Conservation (phyloP, 331 rosid species). For the Arachis monticola region DNA sequence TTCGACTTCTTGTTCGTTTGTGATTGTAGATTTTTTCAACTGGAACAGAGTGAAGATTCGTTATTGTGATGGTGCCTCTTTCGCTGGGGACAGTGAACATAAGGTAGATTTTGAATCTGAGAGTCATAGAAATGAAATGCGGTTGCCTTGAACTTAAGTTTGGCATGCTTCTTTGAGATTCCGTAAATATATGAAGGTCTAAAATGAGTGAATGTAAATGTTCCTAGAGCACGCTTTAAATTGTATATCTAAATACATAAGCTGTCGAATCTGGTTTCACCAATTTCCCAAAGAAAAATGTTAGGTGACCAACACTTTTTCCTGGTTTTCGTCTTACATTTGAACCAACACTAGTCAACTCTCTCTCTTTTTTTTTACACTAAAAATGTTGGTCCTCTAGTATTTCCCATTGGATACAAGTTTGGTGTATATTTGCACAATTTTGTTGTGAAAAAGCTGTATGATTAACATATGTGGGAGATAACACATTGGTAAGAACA, state of each 20-base stretch:
- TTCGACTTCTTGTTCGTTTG: conserved; percentile 24
- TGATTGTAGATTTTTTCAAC: conserved; percentile 81
- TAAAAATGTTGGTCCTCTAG: too few species aligned
- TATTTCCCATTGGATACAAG: not conserved
- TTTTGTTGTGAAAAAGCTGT: not conserved
- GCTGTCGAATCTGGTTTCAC: not conserved
- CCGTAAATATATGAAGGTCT: too few species aligned
- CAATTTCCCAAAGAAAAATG: too few species aligned
- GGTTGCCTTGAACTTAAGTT: too few species aligned
- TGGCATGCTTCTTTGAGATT: too few species aligned
- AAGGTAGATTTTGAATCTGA: conserved; percentile 51
- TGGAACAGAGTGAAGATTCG: conserved; percentile 95
- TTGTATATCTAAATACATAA: too few species aligned
- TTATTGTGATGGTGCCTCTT: conserved; percentile 95
- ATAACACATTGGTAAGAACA: not conserved
- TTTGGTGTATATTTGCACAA: not conserved
- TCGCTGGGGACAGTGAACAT: conserved; percentile 76
- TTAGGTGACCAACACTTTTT: too few species aligned
- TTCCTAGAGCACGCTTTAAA: too few species aligned
- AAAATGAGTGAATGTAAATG: too few species aligned
- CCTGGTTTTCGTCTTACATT: too few species aligned
- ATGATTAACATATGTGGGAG: conserved; percentile 16
- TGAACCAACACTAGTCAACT: too few species aligned
- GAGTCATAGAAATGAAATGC: conserved; percentile 12
- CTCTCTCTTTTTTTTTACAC: too few species aligned